Conservation (phyloP, 2,329 filamentous ascomycete genomes). For the Talaromyces sp. region DNA sequence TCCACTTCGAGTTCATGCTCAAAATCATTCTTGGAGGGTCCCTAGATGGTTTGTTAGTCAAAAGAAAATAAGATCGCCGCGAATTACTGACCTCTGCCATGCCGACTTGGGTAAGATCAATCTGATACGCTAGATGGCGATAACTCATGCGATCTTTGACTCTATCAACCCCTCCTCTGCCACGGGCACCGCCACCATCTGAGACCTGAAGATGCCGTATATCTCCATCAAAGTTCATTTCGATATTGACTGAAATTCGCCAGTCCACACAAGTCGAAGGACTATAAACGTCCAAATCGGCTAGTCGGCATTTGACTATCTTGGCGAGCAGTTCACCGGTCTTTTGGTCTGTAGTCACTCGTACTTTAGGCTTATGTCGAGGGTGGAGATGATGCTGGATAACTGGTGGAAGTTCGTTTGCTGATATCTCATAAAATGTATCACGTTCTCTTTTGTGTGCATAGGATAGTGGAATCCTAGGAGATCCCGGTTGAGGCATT, state of each 20-base stretch:
- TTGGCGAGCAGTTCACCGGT: constrained; percentile 67
- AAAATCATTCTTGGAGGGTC: constrained; percentile 32
- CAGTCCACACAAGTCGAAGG: constrained; percentile 78
- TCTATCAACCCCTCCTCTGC: constrained; percentile 52
- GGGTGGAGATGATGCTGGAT: constrained; percentile 58
- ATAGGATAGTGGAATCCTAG: constrained; percentile 58
- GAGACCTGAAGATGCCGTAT: constrained; percentile 49
- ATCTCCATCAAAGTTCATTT: constrained; percentile 78
- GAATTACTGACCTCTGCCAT: constrained; percentile 40
- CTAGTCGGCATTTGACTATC: constrained; percentile 87
- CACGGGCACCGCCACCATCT: constrained; percentile 33
- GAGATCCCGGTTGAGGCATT: constrained; percentile 35
- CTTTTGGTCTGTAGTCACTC: constrained; percentile 73
- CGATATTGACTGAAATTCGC: constrained; percentile 88
- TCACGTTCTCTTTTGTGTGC: constrained; percentile 79
- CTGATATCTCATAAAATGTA: constrained; percentile 72
- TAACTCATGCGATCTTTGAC: constrained; percentile 92
- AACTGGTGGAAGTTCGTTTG: constrained; percentile 59
- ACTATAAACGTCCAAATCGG: constrained; percentile 81
- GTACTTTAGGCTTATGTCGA: constrained; percentile 59
- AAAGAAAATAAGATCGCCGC: constrained; percentile 8
- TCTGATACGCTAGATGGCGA: constrained; percentile 77
- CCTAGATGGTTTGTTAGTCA: constrained; percentile 15
- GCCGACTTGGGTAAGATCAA: constrained; percentile 90
- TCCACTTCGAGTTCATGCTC: constrained; percentile 49